These are phyloP conservation scores for Trichoderma sp. DNA, from an alignment of 2,329 filamentous ascomycete species.

Conservation along the genomic window DNA sequence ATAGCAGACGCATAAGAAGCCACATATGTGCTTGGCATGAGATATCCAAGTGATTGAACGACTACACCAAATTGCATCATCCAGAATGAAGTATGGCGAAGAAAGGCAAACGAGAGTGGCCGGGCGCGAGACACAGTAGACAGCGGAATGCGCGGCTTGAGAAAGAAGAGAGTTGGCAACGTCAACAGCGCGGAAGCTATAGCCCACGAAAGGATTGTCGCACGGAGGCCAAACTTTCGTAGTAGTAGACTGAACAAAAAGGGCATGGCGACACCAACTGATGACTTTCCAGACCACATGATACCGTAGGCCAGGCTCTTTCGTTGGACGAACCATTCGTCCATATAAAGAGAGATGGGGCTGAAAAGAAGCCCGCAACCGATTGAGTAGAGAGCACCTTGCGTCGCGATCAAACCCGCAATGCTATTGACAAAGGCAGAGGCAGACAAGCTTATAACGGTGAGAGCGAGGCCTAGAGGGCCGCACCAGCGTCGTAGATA, in stretches of 20 bases:
- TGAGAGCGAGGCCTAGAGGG: slow-evolving; percentile 50
- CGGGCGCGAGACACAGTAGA: slow-evolving; percentile 38
- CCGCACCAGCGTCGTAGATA: slow-evolving; percentile 46
- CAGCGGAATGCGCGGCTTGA: slow-evolving; percentile 56
- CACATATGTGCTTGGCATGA: slow-evolving; percentile 64
- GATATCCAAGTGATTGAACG: slow-evolving; percentile 63
- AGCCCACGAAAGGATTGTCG: slow-evolving; percentile 57
- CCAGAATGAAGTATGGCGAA: slow-evolving; percentile 55
- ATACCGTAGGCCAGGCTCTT: slow-evolving; percentile 64
- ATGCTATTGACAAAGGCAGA: slow-evolving; percentile 56
- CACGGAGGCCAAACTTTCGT: slow-evolving; percentile 50
- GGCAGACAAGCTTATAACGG: slow-evolving; percentile 53
- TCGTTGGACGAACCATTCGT: slow-evolving; percentile 62
- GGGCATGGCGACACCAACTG: slow-evolving; percentile 51
- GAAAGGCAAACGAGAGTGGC: slow-evolving; percentile 51
- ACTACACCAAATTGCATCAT: slow-evolving; percentile 60
- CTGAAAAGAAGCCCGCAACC: slow-evolving; percentile 58
- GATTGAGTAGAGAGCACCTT: slow-evolving; percentile 62
- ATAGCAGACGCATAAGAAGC: slow-evolving; percentile 57
- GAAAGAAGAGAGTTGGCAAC: slow-evolving; percentile 56
- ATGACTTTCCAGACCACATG: slow-evolving; percentile 59
- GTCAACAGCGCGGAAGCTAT: slow-evolving; percentile 53
- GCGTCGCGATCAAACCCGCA: slow-evolving; percentile 57
- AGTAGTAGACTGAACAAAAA: slow-evolving; percentile 57
- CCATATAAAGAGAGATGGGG: slow-evolving; percentile 59